A percentile compares a stretch with the other conserved stretches of the same genome.
These are phyloP conservation scores for Omphalea diandra DNA, from an alignment of 441 rosid genomes.

Conservation along the genomic window DNA sequence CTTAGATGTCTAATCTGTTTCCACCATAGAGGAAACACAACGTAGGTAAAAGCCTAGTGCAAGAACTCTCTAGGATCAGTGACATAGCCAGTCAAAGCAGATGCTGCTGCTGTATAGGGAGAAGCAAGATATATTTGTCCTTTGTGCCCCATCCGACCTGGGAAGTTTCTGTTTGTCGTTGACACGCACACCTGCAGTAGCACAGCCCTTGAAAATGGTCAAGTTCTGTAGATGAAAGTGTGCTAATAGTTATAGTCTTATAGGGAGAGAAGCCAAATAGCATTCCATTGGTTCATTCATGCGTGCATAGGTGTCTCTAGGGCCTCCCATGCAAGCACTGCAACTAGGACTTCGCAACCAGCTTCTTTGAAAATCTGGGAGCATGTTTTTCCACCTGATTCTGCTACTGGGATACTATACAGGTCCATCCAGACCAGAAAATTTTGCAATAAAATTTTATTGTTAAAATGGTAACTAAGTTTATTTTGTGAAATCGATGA, in stretches of 20 bases:
- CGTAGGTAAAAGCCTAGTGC: too few relatives aligned
- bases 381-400: slow-evolving; percentile 93
- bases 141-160: slow-evolving; percentile 97
- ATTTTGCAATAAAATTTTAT: neutral
- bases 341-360: slow-evolving; percentile 98
- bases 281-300: slow-evolving; percentile 89
- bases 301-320: slow-evolving; percentile 87
- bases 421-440: slow-evolving; percentile 87
- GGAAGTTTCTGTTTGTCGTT: slow-evolving; percentile 93
- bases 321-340: slow-evolving; percentile 99
- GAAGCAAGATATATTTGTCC: slow-evolving; percentile 96
- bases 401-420: slow-evolving; percentile 76
- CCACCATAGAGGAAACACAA: too few relatives aligned
- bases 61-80: slow-evolving; percentile 97
- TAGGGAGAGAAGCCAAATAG: too few relatives aligned
- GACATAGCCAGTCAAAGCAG: slow-evolving; percentile 86
- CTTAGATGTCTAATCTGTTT: too few relatives aligned
- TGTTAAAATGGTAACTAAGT: neutral
- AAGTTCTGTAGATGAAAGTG: too few relatives aligned
- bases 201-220: neutral
- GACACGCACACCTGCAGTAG: slow-evolving; percentile 81
- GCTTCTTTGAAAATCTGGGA: slow-evolving; percentile 97
- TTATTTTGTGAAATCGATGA: too few relatives aligned
- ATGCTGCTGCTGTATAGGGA: slow-evolving; percentile 93
- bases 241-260: too few relatives aligned